Evolutionary conservation across 371 early-diverging fungal genomes (phyloP).

Genomic region (Mucor irregularis): DNA sequence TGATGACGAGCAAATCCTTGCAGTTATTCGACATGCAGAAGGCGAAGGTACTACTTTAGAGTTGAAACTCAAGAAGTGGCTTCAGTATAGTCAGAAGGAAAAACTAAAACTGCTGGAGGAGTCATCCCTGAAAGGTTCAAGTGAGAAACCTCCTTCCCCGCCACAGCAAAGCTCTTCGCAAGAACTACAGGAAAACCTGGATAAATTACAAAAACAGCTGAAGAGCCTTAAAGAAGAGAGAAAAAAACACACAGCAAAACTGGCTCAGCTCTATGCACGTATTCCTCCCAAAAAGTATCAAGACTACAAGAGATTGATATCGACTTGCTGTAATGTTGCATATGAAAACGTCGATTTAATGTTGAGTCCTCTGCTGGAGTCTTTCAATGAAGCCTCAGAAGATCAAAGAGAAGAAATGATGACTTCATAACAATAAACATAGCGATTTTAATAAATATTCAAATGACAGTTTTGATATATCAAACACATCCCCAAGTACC

Average conservation of each 20-base stretch:
- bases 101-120: not conserved
- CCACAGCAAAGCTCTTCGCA: not conserved
- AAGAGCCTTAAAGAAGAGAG: slow-evolving; percentile 9
- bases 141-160: slow-evolving; percentile 10
- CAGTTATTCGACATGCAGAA: not conserved
- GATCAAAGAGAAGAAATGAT: not conserved
- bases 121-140: not conserved
- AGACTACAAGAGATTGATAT: slow-evolving; percentile 50
- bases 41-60: slow-evolving; percentile 7
- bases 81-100: slow-evolving; percentile 21
- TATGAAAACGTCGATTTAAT: slow-evolving; percentile 52
- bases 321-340: slow-evolving; percentile 47
- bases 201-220: slow-evolving; percentile 9
- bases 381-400: slow-evolving; percentile 19
- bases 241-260: slow-evolving; percentile 18
- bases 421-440: not conserved
- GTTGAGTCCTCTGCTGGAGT: slow-evolving; percentile 36
- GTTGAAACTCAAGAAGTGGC: slow-evolving; percentile 6
- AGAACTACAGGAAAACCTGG: slow-evolving; percentile 2
- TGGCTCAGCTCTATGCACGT: slow-evolving; percentile 22
- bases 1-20: not conserved
- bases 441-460: too few relatives aligned
- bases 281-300: slow-evolving; percentile 40
- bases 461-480: too few relatives aligned
- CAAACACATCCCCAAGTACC: too few relatives aligned